Percentiles rank a stretch among this genome's conserved stretches.
Conservation (phyloP, 2,329 filamentous ascomycete species). For the Cordyceps pruinosa region DNA sequence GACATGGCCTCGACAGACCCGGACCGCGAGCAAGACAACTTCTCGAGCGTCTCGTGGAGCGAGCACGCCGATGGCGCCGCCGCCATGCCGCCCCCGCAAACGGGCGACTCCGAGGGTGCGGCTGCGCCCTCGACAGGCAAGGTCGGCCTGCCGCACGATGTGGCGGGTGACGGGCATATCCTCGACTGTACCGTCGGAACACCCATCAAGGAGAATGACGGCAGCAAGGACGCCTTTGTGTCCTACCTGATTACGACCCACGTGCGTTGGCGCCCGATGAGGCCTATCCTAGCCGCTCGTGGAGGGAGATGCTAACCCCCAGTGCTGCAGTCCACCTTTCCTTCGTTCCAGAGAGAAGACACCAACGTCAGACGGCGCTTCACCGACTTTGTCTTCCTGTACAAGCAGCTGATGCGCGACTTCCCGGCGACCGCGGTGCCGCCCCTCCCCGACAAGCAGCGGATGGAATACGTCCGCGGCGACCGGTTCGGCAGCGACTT, state of each 20-base stretch:
- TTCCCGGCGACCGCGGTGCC: conserved; percentile 90
- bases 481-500: conserved; percentile 94
- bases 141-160: conserved; percentile 38
- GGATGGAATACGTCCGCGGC: conserved; percentile 96
- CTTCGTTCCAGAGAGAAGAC: conserved; percentile 77
- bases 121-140: conserved; percentile 17
- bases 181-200: conserved; percentile 78
- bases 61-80: conserved; percentile 39
- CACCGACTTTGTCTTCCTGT: conserved; percentile 96
- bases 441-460: conserved; percentile 94
- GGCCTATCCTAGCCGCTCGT: background rate
- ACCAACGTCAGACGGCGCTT: conserved; percentile 83
- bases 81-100: conserved; percentile 5
- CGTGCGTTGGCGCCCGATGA: conserved; percentile 39
- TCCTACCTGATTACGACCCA: conserved; percentile 91
- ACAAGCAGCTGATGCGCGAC: conserved; percentile 79
- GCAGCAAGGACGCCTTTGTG: conserved; percentile 92
- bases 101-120: background rate
- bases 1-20: conserved; percentile 7
- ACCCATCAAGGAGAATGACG: conserved; percentile 91
- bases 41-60: conserved; percentile 77
- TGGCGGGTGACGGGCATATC: conserved; percentile 61
- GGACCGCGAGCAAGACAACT: conserved; percentile 54
- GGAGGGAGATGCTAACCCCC: background rate
- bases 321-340: conserved; percentile 73